These are phyloP conservation scores for Phytophthora crassamura DNA, from an alignment of 352 stramenopile species.

Conservation along the genomic window DNA sequence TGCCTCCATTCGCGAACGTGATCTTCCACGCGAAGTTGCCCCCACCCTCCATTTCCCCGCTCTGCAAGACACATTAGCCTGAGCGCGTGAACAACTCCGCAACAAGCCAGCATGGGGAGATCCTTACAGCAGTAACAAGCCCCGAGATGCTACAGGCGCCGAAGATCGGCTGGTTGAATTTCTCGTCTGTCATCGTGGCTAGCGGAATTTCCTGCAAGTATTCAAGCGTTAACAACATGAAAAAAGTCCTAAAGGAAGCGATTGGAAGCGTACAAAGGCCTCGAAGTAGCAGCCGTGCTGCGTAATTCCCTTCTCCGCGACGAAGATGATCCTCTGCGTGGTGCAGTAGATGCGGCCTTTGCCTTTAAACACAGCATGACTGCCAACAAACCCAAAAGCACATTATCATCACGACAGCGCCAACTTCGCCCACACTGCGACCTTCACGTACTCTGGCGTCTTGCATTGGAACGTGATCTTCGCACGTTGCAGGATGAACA, in stretches of 20 bases:
- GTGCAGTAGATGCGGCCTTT: constrained; percentile 89
- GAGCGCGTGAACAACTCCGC: not conserved
- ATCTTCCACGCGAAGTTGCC: constrained; percentile 76
- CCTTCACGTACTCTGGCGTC: constrained; percentile 51
- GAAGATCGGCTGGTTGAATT: constrained; percentile 93
- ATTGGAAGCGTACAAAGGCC: constrained; percentile 58
- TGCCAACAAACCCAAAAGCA: constrained; percentile 1
- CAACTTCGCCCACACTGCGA: not conserved
- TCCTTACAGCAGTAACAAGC: constrained; percentile 61
- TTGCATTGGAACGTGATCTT: constrained; percentile 84
- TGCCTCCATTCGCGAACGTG: constrained; percentile 86
- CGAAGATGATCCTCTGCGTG: constrained; percentile 86
- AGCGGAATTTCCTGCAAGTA: constrained; percentile 76
- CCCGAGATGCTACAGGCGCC: constrained; percentile 88
- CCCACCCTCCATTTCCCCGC: constrained; percentile 33
- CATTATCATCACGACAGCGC: not conserved
- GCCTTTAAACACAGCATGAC: constrained; percentile 63
- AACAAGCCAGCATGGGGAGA: too few species aligned
- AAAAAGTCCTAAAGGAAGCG: not conserved
- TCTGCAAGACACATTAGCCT: constrained; percentile 14
- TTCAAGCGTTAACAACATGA: not conserved
- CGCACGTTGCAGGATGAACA: constrained; percentile 84
- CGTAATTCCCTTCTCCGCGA: constrained; percentile 70
- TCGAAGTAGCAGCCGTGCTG: constrained; percentile 78
- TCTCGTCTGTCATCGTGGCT: constrained; percentile 81